Evolutionary conservation across 371 early-diverging fungal species (phyloP), one percentile per base, ranked within the genome.

Genomic region (Mortierella sp.): DNA sequence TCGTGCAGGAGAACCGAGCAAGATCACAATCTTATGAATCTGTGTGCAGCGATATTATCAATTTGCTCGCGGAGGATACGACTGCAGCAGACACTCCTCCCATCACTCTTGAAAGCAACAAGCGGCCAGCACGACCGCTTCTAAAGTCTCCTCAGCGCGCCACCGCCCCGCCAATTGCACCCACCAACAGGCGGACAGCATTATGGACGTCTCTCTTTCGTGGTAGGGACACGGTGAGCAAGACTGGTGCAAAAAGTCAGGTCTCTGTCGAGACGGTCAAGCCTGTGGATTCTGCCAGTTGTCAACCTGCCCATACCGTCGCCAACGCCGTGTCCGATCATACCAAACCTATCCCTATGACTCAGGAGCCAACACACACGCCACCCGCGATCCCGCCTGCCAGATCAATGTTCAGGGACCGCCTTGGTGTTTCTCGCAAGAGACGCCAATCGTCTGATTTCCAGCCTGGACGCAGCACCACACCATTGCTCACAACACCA

Each of bases 371-470:
- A 16, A 45, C 31, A 31, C 45, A 13, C 24, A 7, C 69, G 26
- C 37, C 40, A 9, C 48, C 48, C 7, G 29, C 63, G 19, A 43
- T 37, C 22, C 73, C 24, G 44, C 13, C 73, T 8, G n/a, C 64
- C 29, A 64, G 71, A 14, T 63, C 47, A 4, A 64, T 47, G 13
- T 63, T 76, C n/a, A 47, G 44, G 19, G 41, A 66, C 7, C 71
- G 70, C 11, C 44, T 76, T 19, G 81, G 81, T 5, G 40, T 63
- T n/a, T 80, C 81, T 6, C 58, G 50, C 61, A 80, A 77, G 63
- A 53, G 77, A 43, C 47, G 77, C 24, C 81, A 77, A 47, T 77
- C 81, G 0, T 77, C 63, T 22, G 81, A 77, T 16, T 43, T 53
- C 22, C 71, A 45, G 22, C 47, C 70, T n/a, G 70, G 70, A 31